Percentiles rank a stretch among this genome's conserved stretches.
These are phyloP conservation scores for Luffa acutangula DNA, from an alignment of 306 rosid genomes.

Conservation along the genomic window DNA sequence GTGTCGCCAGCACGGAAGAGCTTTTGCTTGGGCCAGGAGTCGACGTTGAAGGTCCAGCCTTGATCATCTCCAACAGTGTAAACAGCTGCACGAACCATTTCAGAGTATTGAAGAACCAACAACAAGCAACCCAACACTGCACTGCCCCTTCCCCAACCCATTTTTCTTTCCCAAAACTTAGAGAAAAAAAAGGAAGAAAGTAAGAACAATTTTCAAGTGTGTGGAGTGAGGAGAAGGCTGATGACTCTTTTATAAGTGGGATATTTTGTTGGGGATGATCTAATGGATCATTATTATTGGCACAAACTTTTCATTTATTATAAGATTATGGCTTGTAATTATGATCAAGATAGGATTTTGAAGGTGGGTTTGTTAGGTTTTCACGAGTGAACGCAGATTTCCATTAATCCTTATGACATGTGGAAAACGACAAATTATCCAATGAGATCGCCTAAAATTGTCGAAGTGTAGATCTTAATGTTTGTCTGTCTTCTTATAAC, in stretches of 20 bases:
- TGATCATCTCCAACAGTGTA: conserved; percentile 36
- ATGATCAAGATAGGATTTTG: background rate
- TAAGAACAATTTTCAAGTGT: too few species aligned
- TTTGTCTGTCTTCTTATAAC: too few species aligned
- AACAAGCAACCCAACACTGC: conserved; percentile 33
- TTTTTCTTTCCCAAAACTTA: background rate
- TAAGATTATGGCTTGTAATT: background rate
- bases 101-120: conserved; percentile 18
- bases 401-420: background rate
- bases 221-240: background rate
- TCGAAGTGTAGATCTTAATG: too few species aligned
- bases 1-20: conserved; percentile 55
- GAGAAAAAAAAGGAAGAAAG: background rate
- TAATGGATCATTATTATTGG: background rate
- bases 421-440: too few species aligned
- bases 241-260: background rate
- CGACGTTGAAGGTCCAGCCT: conserved; percentile 52
- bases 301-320: background rate
- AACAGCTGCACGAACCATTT: conserved; percentile 30
- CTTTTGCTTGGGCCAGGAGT: conserved; percentile 39
- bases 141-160: conserved; percentile 41
- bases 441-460: too few species aligned
- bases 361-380: background rate
- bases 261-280: background rate
- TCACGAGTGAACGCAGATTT: background rate